phyloP scores from a whole-genome alignment of 148 eudicot species.

The Cornus kousa region DNA sequence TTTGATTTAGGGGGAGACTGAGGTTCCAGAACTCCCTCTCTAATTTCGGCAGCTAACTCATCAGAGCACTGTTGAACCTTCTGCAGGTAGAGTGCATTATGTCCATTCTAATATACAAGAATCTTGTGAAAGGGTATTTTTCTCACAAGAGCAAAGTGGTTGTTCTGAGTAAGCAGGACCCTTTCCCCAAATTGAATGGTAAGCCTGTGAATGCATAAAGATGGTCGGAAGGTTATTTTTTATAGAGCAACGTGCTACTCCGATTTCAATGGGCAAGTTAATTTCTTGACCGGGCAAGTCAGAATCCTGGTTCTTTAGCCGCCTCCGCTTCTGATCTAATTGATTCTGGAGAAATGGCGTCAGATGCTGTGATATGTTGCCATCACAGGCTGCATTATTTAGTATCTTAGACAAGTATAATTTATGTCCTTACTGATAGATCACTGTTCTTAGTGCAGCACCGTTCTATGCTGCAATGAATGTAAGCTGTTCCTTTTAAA shows the following conservation, averaged over 20 bases:
- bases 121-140: conserved; percentile 90
- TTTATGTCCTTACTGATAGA: background rate
- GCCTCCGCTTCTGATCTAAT: background rate
- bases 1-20: background rate
- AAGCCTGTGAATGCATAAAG: conserved; percentile 69
- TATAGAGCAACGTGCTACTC: conserved; percentile 1
- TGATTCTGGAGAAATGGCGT: background rate
- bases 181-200: conserved; percentile 84
- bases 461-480: background rate
- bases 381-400: background rate
- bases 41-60: background rate
- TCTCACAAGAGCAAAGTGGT: conserved; percentile 97
- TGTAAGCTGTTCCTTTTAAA: background rate
- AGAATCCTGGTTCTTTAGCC: background rate
- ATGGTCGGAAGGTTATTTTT: background rate
- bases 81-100: conserved; percentile 92
- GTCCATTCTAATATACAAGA: conserved; percentile 84
- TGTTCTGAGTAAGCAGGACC: conserved; percentile 94
- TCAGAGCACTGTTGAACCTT: conserved; percentile 1
- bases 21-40: background rate
- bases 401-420: background rate
- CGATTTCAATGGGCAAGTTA: background rate
- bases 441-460: background rate
- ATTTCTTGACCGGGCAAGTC: background rate
- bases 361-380: background rate